Evolutionary conservation across 345 rosid species (phyloP).

Genomic region (Dipteronia dyeriana): DNA sequence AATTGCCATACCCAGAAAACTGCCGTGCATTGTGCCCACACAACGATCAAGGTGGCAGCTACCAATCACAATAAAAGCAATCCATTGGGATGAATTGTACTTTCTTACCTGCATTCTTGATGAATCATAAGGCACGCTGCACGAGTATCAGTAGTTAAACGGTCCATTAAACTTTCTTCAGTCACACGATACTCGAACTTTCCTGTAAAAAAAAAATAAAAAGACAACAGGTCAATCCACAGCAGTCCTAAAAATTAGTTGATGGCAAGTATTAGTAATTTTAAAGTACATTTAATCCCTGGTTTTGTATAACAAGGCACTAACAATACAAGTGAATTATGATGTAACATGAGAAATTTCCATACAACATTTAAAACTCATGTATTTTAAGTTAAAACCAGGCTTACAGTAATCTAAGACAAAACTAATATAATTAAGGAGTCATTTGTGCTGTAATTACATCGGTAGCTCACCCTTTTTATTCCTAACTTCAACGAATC

Average conservation of each 20-base stretch:
- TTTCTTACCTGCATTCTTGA: slow-evolving; percentile 62
- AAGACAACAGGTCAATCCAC: background rate
- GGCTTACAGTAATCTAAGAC: background rate
- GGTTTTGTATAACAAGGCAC: background rate
- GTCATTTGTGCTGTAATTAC: background rate
- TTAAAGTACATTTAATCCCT: background rate
- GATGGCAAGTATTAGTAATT: background rate
- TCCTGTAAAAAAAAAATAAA: slow-evolving; percentile 44
- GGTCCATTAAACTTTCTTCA: slow-evolving; percentile 72
- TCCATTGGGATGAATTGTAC: background rate
- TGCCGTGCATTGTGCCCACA: background rate
- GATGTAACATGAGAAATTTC: background rate
- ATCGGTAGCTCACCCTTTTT: slow-evolving; percentile 46
- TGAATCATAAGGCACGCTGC: slow-evolving; percentile 56
- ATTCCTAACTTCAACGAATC: slow-evolving; percentile 69
- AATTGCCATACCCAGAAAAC: background rate
- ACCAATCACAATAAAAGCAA: background rate
- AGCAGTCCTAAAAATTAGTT: background rate
- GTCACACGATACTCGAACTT: slow-evolving; percentile 65
- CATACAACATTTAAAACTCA: background rate
- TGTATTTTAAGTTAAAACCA: background rate
- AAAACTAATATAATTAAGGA: background rate
- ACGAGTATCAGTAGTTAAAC: slow-evolving; percentile 55
- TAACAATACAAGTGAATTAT: background rate
- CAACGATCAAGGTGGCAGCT: background rate